Evolutionary conservation across 148 eudicot species (phyloP), one percentile per base, ranked within the genome.

Genomic region (Vaccinium darrowii): DNA sequence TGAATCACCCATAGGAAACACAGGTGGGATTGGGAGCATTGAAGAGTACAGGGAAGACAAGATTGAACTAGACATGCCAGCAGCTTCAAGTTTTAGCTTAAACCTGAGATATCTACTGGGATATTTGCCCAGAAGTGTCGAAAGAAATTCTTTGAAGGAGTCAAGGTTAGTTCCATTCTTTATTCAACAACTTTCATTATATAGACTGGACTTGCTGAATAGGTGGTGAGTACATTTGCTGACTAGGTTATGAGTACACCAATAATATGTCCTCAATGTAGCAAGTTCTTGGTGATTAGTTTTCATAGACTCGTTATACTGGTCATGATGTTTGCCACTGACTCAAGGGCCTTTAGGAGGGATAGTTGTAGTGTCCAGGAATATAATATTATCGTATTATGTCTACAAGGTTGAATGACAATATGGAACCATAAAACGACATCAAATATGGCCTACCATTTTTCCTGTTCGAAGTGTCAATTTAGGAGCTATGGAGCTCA

Each of bases 81-180:
- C 80, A 57, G 79, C 91, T 67, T 85, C 88, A 50, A 80, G 69
- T 80, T 82, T 87, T 85, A 82, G 85, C 49, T 77, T 90, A 74
- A 92, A 90, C 85, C 84, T 91, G 85, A 87, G 87, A 82, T 85
- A 84, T 18, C 67, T 92, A 8, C 88, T 92, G 78, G 89, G 88
- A 73, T 89, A 87, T 75, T 87, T 86, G 63, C 25, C 82, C 53
- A 79, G 82, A 84, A 87, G 74, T 82, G 76, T 67, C 63, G 85
- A 79, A 81, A 85, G 54, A 36, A 89, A 86, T 83, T 82, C 86
- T 56, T 51, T 86, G 3, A 82, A 86, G 54, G 71, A 81, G 50
- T 90, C 94, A 86, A 88, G 94, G 97, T 95, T 86, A 30, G 81
- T 88, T 52, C 65, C 57, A 78, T 23, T 58, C 39, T 73, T 65